Evolutionary conservation across 2,329 filamentous ascomycete species (phyloP).

Genomic region (Coniochaeta hoffmannii): DNA sequence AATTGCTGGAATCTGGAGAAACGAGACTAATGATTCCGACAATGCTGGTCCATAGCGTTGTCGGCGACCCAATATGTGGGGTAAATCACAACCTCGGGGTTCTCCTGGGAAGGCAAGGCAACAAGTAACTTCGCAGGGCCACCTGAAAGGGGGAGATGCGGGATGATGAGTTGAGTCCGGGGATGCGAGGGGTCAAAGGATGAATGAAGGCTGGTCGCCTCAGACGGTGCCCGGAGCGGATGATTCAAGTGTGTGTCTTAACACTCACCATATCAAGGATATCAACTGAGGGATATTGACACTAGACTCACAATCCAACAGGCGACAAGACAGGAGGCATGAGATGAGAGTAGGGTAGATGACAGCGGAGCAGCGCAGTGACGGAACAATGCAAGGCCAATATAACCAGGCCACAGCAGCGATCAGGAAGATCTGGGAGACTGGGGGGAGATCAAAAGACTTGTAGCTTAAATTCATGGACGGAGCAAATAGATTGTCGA

Average conservation of each 20-base stretch:
- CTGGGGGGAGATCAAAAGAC: neutral
- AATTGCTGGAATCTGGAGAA: constrained; percentile 3
- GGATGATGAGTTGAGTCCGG: neutral
- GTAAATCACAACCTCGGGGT: neutral
- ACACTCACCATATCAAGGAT: neutral
- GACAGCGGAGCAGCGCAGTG: neutral
- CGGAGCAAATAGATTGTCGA: neutral
- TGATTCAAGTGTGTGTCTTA: neutral
- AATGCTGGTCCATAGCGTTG: neutral
- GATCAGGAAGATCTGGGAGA: too few species aligned
- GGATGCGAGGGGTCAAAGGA: neutral
- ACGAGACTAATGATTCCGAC: neutral
- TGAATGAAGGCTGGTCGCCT: neutral
- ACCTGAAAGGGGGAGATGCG: neutral
- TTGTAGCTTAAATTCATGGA: neutral
- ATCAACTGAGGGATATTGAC: neutral
- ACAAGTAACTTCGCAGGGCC: neutral
- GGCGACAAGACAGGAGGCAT: neutral
- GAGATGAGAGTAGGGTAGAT: neutral
- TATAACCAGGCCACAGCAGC: neutral
- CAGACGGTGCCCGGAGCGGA: neutral
- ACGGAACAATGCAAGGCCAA: constrained; percentile 1
- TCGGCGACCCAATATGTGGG: constrained; percentile 4
- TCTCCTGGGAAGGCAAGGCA: neutral
- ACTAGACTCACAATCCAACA: neutral